phyloP scores from a whole-genome alignment of 257 asterid genomes.

The Galeopsis tetrahit region DNA sequence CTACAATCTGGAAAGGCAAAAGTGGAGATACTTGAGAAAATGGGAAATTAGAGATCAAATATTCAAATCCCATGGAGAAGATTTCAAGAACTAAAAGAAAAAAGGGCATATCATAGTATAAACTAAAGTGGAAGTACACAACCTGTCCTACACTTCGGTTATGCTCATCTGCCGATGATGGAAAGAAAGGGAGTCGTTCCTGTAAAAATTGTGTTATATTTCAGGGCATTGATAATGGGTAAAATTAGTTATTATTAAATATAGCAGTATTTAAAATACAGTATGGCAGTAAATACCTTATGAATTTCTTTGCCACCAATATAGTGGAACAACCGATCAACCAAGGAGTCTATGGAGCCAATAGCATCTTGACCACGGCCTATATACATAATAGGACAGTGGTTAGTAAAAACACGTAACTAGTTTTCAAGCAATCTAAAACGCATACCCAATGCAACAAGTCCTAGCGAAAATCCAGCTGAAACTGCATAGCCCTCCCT shows the following conservation, averaged over 20 bases:
- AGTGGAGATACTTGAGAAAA: constrained; percentile 37
- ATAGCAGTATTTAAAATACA: constrained; percentile 32
- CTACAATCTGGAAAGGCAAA: constrained; percentile 56
- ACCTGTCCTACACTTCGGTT: constrained; percentile 85
- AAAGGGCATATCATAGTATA: not conserved
- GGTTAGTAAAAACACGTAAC: constrained; percentile 30
- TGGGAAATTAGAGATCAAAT: constrained; percentile 18
- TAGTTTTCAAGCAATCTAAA: constrained; percentile 21
- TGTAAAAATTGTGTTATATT: constrained; percentile 41
- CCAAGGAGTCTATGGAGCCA: constrained; percentile 77
- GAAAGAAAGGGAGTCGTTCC: constrained; percentile 55
- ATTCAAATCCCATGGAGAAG: constrained; percentile 14
- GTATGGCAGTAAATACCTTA: constrained; percentile 51
- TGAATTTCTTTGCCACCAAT: constrained; percentile 77
- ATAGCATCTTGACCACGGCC: constrained; percentile 93
- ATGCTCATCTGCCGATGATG: constrained; percentile 65
- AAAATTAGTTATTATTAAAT: constrained; percentile 16
- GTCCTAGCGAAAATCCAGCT: constrained; percentile 93
- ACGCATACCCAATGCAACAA: constrained; percentile 86
- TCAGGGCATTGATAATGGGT: constrained; percentile 29
- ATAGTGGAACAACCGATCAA: constrained; percentile 82
- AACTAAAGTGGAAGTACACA: constrained; percentile 25
- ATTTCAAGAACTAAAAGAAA: not conserved
- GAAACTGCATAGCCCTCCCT: constrained; percentile 99
- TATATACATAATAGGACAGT: constrained; percentile 35